phyloP scores from a whole-genome alignment of 257 asterid genomes.

The Paulownia fortunei region DNA sequence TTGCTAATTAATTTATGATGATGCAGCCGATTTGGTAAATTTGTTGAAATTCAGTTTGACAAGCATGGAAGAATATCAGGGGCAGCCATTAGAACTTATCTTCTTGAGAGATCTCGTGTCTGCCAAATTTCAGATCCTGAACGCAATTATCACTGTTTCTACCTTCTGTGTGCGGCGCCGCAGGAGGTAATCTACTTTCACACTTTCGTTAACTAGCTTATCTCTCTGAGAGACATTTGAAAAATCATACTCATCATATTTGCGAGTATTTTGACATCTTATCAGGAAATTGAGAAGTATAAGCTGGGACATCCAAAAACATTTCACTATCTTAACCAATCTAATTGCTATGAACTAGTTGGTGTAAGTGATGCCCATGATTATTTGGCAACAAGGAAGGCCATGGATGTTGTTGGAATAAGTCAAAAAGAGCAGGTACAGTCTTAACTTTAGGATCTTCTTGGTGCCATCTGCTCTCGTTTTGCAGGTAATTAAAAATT shows the following conservation, averaged over 20 bases:
- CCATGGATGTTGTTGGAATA: slow-evolving; percentile 94
- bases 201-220: slow-evolving; percentile 31
- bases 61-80: slow-evolving; percentile 87
- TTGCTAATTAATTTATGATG: slow-evolving; percentile 35
- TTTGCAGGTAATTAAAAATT: slow-evolving; percentile 28
- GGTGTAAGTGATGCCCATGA: slow-evolving; percentile 81
- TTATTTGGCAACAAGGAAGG: slow-evolving; percentile 87
- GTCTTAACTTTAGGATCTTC: slow-evolving; percentile 27
- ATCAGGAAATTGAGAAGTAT: slow-evolving; percentile 80
- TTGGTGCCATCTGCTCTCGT: slow-evolving; percentile 20
- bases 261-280: slow-evolving; percentile 39
- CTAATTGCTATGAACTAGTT: slow-evolving; percentile 76
- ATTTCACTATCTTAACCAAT: slow-evolving; percentile 85
- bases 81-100: slow-evolving; percentile 93
- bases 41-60: slow-evolving; percentile 93
- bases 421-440: slow-evolving; percentile 79
- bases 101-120: slow-evolving; percentile 95
- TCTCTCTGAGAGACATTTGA: neutral
- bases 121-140: slow-evolving; percentile 94
- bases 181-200: slow-evolving; percentile 59
- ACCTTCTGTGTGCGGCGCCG: slow-evolving; percentile 93
- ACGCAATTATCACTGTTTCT: slow-evolving; percentile 91
- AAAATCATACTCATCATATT: slow-evolving; percentile 22
- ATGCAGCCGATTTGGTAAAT: slow-evolving; percentile 94
- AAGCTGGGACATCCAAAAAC: slow-evolving; percentile 76